phyloP scores from a whole-genome alignment of 257 asterid species.

The Eucommia ulmoides region DNA sequence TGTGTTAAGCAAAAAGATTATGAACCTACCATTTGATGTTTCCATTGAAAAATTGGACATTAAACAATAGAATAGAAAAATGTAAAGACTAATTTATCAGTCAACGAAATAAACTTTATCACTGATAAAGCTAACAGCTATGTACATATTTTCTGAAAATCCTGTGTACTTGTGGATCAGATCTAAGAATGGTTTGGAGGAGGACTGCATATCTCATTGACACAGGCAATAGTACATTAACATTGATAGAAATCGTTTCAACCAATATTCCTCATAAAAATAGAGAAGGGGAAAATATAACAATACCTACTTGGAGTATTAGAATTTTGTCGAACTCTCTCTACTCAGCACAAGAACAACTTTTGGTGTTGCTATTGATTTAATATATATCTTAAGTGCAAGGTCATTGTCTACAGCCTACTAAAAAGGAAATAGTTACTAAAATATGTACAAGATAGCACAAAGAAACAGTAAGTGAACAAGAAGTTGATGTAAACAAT shows the following conservation, averaged over 20 bases:
- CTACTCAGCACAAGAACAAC: constrained; percentile 99
- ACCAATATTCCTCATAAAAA: not conserved
- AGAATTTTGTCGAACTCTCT: constrained; percentile 94
- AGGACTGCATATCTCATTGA: constrained; percentile 94
- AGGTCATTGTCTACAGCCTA: constrained; percentile 99
- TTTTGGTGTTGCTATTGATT: constrained; percentile 98
- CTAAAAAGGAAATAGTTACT: constrained; percentile 12
- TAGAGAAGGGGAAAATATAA: not conserved
- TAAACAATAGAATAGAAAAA: too few relatives aligned
- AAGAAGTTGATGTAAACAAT: constrained; percentile 5
- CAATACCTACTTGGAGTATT: constrained; percentile 91
- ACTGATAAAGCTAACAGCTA: too few relatives aligned
- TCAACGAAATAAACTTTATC: too few relatives aligned
- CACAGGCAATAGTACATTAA: too few relatives aligned
- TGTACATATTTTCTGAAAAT: too few relatives aligned
- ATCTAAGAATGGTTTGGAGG: constrained; percentile 94
- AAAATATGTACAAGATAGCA: constrained; percentile 6
- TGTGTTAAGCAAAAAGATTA: too few relatives aligned
- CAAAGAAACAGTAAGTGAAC: constrained; percentile 3
- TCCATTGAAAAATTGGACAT: too few relatives aligned
- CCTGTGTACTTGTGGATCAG: constrained; percentile 98
- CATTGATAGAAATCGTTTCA: too few relatives aligned
- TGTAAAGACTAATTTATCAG: too few relatives aligned
- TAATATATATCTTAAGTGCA: constrained; percentile 88
- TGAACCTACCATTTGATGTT: too few relatives aligned